Evolutionary conservation across 2,329 filamentous ascomycete genomes (phyloP), one percentile per base, ranked within the genome.

Genomic region (Fusarium illudens): DNA sequence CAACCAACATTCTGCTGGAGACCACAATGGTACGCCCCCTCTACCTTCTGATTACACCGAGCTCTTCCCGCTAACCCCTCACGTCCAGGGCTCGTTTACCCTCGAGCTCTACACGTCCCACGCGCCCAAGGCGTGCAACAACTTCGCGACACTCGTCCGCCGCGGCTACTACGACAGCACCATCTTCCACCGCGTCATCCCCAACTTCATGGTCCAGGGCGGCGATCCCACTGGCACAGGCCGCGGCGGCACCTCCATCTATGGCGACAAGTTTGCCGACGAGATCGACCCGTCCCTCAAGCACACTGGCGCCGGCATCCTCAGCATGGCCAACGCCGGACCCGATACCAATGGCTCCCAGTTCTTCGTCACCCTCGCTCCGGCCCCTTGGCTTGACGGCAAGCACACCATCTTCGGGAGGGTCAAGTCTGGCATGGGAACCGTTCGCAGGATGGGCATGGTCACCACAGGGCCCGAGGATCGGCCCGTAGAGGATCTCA

Each of bases 391-490:
- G 95, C 81, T 99, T 62, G 96, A 99, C 80, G 94, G 94, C 20
- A 97, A 97, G 80, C 95, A 99, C 79, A 97, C 94, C 11, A 96
- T 99, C 71, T 99, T 99, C 77, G 96, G 96, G 1, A 84, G 95
- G 56, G 94, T 99, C 36, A 94, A 92, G 82, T 87, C 81, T 57
- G 96, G 96, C 0, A 88, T 98, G 86, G 84, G 86, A 59, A 85
- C 95, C n/a, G 89, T 98, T 27, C 90, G 93, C 83, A 86, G 93
- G 70, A 92, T 99, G 88, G 96, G 94, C 0, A 78, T 96, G 60
- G 93, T 97, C 51, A 93, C 92, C 82, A 97, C 94, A 1, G 92
- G 89, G 22, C 81, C 82, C 8, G 93, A 95, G 71, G 96, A 98
- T 79, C 83, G 90, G 71, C 96, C 96, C 0, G 80, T 89, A 6